Evolutionary conservation across 23 red algal genomes (phyloP), one percentile per base, ranked within the genome.

Genomic region (Cyanidioschyzon merolae): DNA sequence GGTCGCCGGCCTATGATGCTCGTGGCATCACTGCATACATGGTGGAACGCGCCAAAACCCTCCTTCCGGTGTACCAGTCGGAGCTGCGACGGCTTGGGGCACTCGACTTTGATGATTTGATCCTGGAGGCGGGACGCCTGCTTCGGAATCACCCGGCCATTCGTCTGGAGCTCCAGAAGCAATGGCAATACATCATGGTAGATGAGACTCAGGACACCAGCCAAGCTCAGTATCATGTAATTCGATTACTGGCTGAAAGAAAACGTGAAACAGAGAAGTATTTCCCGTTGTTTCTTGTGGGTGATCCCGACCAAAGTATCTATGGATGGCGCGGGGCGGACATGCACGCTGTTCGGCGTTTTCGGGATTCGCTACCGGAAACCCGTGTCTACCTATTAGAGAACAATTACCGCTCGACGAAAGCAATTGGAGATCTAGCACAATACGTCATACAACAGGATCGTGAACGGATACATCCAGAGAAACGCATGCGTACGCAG

Each of bases 201-300:
- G 90, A 93, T 54, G 90, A 93, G 80, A 88, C 83, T 77, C 84
- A 93, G 71, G 90, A 93, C 41, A 87, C 78, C 35, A 93, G 87
- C 38, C 37, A 37, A 34, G 75, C 87, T 18, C 90, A 93, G 79
- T 93, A 88, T 76, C 84, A 93, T 35, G 79, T 93, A 7, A 68
- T 93, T 3, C 59, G 74, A 3, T 37, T 93, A 25, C n/a, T 35
- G 12, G 21, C 63, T 7, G 32, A 25, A 7, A 3, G 32, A 25
- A 27, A 32, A 27, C 63, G 63, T 71, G 32, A 27, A 3, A 27
- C 12, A 3, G 63, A 25, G 63, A 68, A 88, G 1, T 41, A 76
- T 25, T n/a, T 29, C 7, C 77, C 82, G 40, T 7, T 76, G 2
- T 93, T 93, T 50, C 75, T 85, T 2, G 90, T 93, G 2, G 84